Base-by-base conservation (phyloP, 108 stramenopile genomes). In the Discostella pseudostelligera region DNA sequence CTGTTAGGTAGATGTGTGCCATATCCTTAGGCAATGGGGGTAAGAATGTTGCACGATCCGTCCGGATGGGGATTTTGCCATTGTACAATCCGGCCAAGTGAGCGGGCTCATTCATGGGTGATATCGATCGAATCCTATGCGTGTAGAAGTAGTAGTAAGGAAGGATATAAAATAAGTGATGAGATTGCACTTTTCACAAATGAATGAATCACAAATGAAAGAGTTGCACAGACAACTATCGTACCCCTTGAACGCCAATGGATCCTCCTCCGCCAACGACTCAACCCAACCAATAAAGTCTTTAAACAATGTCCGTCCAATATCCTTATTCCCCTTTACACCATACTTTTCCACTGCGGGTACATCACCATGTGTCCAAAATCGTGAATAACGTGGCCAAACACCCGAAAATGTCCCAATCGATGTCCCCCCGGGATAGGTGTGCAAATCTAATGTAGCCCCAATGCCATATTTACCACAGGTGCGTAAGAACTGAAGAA, bases 61-160 rank as follows among this genome's bases (percentile, higher is more conserved):
- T 62, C 11, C 29, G 49, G 6, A 70, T 65, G 19, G 66, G 79
- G 39, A 56, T 53, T 59, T 26, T 48, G 17, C 49, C 86, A 67
- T 60, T 69, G 63, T 44, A 74, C 59, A 79, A 81, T 20, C 84
- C 84, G n/a, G 89, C 84, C 68, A 90, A 69, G 48, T 90, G 89
- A 0, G 85, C 89, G 25, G 89, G 89, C 39, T 90, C 89, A 60
- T 90, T 90, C 89, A 90, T 90, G 9, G 89, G 89, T 5, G 84
- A 74, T 42, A 90, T 43, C 3, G 79, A 84, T 48, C 81, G 42
- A 25, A 90, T 56, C 32, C 55, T 56, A 29, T 26, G 32, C 13
- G 9, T n/a, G 53, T 13, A 26, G 53, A 28, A 14, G 13, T 1
- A 10, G 50, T 24, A 26, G 50, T 0, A 14, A 20, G 21, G 49